Conservation (phyloP, 805 yeast species). For the Lachancea waltii region DNA sequence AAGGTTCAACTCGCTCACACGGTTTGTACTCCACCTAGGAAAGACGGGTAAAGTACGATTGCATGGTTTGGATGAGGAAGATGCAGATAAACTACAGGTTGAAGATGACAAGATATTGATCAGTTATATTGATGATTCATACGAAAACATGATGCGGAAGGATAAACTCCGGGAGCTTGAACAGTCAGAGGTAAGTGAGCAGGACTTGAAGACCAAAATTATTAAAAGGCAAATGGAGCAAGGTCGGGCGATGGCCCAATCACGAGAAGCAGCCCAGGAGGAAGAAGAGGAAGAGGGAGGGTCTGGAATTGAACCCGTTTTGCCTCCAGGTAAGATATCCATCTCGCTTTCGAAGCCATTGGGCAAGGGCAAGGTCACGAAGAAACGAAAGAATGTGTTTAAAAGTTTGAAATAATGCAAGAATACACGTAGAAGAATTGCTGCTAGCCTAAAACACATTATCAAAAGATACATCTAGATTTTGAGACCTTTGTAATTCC, state of each 20-base stretch:
- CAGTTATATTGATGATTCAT: slow-evolving; percentile 50
- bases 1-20: slow-evolving; percentile 62
- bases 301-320: neutral
- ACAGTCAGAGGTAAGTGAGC: slow-evolving; percentile 38
- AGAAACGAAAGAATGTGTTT: slow-evolving; percentile 8
- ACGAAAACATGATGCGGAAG: slow-evolving; percentile 40
- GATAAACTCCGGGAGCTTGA: slow-evolving; percentile 35
- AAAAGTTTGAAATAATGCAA: slow-evolving; percentile 1
- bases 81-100: slow-evolving; percentile 23
- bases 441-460: slow-evolving; percentile 2
- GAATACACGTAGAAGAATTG: neutral
- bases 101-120: slow-evolving; percentile 38
- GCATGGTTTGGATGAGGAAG: slow-evolving; percentile 32
- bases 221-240: slow-evolving; percentile 48
- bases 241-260: slow-evolving; percentile 4
- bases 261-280: neutral
- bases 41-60: slow-evolving; percentile 51
- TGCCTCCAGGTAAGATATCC: slow-evolving; percentile 4
- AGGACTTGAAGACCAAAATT: slow-evolving; percentile 37
- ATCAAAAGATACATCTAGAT: slow-evolving; percentile 10
- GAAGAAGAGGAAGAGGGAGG: neutral
- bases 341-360: slow-evolving; percentile 2
- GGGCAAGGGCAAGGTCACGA: slow-evolving; percentile 5
- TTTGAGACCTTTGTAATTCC: slow-evolving; percentile 26
- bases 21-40: slow-evolving; percentile 58